Base-by-base conservation (phyloP, 805 yeast genomes). In the Dipodascus albidus region DNA sequence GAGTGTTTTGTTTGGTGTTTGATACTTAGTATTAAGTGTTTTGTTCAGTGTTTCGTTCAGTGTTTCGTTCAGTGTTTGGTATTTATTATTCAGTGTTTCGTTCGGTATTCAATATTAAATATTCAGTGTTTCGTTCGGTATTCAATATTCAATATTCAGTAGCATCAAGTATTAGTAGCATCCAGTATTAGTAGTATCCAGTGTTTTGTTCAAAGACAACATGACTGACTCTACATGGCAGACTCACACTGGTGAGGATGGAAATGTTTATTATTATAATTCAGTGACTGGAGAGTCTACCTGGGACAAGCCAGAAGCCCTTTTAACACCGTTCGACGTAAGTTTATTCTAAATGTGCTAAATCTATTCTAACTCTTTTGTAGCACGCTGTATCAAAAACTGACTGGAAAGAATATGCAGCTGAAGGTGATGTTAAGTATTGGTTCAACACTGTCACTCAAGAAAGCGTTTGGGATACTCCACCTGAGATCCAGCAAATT, bases 391-490 rank as follows among this genome's bases (percentile, higher is more conserved):
- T 81, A 17, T 72, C 69, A 41, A 69, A 70, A 20, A 74, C 82
- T 1, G 79, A 77, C 17, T 83, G 87, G 87, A 68, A 68, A 33
- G 72, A 70, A 58, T 73, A 73, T 55, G 62, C 66, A 1, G 73
- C 82, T 0, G 76, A 76, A 11, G 82, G 77, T 3, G 89, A 90
- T 2, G 70, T 70, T 52, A 70, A 73, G 19, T 88, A 88, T 66
- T 89, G 85, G 71, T 83, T 82, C 67, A 85, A 85, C 62, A 70
- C 74, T 14, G 67, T 67, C 23, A 78, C 91, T 0, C 76, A 79
- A 3, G 81, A 81, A 60, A 82, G 93, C 19, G 81, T 83, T 0
- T 90, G 96, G 96, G 85, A 82, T 19, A 67, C 79, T n/a, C 96
- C 96, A 0, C 71, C 64, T 0, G 82, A 74, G 31, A 71, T 78